Evolutionary conservation across 768 basidiomycete species (phyloP), one percentile per base, ranked within the genome.

Genomic region (Tylopilus intermedius): DNA sequence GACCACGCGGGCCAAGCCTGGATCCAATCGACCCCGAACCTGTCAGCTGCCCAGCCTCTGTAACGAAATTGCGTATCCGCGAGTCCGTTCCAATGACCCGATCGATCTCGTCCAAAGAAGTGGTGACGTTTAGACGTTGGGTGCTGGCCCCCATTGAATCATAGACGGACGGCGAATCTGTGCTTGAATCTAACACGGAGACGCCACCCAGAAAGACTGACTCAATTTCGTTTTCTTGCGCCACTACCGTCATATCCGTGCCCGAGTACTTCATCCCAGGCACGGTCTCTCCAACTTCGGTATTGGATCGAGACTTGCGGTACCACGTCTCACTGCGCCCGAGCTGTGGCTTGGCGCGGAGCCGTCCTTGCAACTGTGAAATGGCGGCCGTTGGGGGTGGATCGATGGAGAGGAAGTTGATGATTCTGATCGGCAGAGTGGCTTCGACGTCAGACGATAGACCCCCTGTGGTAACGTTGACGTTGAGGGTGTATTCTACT

Each of bases 361-460:
- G 59, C 15, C 56, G 54, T 13, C 47, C 58, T 7, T 59, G 56
- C 33, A 58, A 35, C 10, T 60, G 61, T 37, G 60, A 60, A n/a
- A 67, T 51, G 38, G 67, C 59, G 35, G 58, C 63, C 39, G 65
- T 71, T 35, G 84, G 84, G 11, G 86, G 86, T 21, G 90, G 89
- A 66, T 94, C 90, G 57, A 96, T 74, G 11, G 92, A 94, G 27
- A 93, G 69, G 70, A 90, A 89, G 64, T 86, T 93, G 72, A 93
- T 75, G 60, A 94, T 80, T 15, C 78, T 76, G 58, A 93, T 72
- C 0, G 93, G 93, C 8, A 94, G 66, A 21, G 80, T 81, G 54
- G 86, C 86, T 50, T 79, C 76, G 29, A 91, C 72, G 50, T 88
- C 84, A 9, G 85, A 74, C 2, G 78, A 73, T 22, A 85, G 68